These are phyloP conservation scores for Debaryomycetaceae sp. DNA, from an alignment of 1,139 yeast species.

Conservation along the genomic window DNA sequence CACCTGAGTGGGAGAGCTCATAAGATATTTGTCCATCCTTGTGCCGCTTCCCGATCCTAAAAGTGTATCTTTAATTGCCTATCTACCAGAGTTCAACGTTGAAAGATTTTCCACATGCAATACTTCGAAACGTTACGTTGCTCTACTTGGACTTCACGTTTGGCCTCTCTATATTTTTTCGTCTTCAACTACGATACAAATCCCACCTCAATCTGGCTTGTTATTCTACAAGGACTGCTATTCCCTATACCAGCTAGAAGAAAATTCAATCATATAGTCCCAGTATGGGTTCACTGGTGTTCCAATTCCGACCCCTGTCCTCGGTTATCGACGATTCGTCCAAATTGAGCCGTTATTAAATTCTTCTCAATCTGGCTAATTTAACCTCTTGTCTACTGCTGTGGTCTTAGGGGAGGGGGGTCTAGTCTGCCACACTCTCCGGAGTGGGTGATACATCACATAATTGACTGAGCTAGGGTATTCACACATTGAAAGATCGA, in stretches of 20 bases:
- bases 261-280: background rate
- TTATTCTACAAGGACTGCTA: background rate
- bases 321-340: background rate
- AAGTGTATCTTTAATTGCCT: background rate
- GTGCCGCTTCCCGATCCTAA: background rate
- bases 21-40: slow-evolving; percentile 42
- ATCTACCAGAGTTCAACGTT: background rate
- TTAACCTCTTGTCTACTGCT: too few relatives aligned
- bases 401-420: too few relatives aligned
- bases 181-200: background rate
- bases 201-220: background rate
- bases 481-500: too few relatives aligned
- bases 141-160: background rate
- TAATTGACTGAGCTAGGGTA: too few relatives aligned
- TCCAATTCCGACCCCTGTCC: background rate
- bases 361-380: too few relatives aligned
- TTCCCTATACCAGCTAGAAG: background rate
- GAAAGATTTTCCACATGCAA: background rate
- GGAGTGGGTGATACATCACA: too few relatives aligned
- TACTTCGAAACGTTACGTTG: background rate
- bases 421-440: too few relatives aligned
- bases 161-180: background rate
- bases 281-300: background rate
- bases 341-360: background rate
- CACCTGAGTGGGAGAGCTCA: slow-evolving; percentile 44